A percentile compares a stretch with the other conserved stretches of the same genome.
phyloP scores from a whole-genome alignment of 192 early-diverging fungal species.

The Umbelopsis ramanniana region DNA sequence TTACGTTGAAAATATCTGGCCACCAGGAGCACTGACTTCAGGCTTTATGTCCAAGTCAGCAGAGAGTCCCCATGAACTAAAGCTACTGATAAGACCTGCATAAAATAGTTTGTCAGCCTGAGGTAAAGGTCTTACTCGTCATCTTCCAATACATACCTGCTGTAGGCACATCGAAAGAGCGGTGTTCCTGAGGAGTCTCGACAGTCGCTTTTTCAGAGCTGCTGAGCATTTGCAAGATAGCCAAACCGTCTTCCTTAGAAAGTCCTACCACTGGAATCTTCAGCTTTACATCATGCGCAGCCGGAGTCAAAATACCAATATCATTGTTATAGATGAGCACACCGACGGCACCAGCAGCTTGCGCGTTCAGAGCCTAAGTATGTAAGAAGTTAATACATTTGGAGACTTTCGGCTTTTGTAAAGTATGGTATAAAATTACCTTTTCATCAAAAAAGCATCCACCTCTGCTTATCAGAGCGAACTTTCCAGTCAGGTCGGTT shows the following conservation, averaged over 20 bases:
- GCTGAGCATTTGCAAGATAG: constrained; percentile 18
- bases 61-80: constrained; percentile 70
- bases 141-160: constrained; percentile 35
- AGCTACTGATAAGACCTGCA: constrained; percentile 55
- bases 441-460: constrained; percentile 50
- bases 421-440: constrained; percentile 21
- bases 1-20: constrained; percentile 68
- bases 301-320: constrained; percentile 37
- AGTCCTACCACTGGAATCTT: constrained; percentile 50
- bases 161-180: constrained; percentile 38
- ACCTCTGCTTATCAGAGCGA: constrained; percentile 51
- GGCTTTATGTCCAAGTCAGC: constrained; percentile 65
- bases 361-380: constrained; percentile 31
- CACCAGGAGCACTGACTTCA: constrained; percentile 68
- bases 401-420: background rate
- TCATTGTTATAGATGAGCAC: constrained; percentile 54
- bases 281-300: constrained; percentile 15
- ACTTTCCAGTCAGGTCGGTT: constrained; percentile 36
- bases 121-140: constrained; percentile 24
- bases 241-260: constrained; percentile 43
- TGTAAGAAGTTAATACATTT: background rate
- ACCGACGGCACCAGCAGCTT: constrained; percentile 53
- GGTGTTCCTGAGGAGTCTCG: constrained; percentile 40
- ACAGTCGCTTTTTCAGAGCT: constrained; percentile 22
- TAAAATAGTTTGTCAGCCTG: constrained; percentile 29